Evolutionary conservation across 148 eudicot species (phyloP), one percentile per base, ranked within the genome.

Genomic region (Heliamphora exappendiculata): DNA sequence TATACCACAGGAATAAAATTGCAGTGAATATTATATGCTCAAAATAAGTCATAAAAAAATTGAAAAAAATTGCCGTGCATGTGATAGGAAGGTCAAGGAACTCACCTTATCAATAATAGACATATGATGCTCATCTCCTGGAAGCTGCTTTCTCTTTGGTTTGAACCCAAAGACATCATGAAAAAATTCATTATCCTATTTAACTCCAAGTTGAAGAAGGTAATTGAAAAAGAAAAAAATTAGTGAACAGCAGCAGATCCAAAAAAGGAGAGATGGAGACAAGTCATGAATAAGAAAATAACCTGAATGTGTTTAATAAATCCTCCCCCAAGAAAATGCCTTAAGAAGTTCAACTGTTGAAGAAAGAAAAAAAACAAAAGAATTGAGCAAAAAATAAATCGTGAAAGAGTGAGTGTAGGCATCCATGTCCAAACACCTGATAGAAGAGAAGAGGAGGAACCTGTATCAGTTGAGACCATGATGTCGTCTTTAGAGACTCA

Each of bases 271-370:
- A 49, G 45, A 62, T n/a, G 22, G 49, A 50, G 1, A 44, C 3
- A 5, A 19, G 13, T 37, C 31, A 24, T 34, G 37, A 26, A 33
- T 1, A 65, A 47, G 20, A 62, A 67, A 78, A 82, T 34, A 67
- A 91, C 98, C 97, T 84, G 94, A 97, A 94, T 90, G 64, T 94
- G 98, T 84, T 88, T 92, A 60, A 90, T 88, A 73, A 94, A 94
- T 63, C 96, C 98, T 82, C 96, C 93, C 13, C 81, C 86, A 60
- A 94, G 96, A 54, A 87, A 89, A 85, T 88, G 96, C 87, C 87
- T 94, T 7, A 92, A 63, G 49, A 91, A 92, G 84, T 92, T 92
- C 80, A 92, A 67, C 98, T 94, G 84, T 66, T 42, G 45, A 67
- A 79, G 75, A 0, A 26, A 26, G 28, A 71, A 37, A 17, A 20